Evolutionary conservation across 2,329 filamentous ascomycete genomes (phyloP).

Genomic region (Colletotrichum trifolii): DNA sequence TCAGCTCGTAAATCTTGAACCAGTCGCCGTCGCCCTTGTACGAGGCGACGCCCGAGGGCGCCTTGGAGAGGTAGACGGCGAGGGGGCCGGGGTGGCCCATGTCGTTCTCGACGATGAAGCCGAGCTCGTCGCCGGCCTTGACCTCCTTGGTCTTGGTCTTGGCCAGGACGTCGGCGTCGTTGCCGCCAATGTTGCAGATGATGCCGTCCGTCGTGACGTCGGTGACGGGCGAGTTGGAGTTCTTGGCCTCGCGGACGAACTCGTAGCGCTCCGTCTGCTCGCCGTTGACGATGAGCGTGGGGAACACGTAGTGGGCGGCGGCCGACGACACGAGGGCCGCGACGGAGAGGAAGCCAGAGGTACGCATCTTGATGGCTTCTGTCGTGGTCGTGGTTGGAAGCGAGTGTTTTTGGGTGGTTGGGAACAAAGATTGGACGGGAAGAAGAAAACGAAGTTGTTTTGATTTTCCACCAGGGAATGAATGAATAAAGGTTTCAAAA

Average conservation of each 20-base stretch:
- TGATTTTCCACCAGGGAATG: constrained; percentile 34
- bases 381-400: constrained; percentile 9
- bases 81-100: constrained; percentile 53
- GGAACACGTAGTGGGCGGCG: constrained; percentile 38
- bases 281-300: constrained; percentile 38
- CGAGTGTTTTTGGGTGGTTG: constrained; percentile 3
- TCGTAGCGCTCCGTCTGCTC: constrained; percentile 36
- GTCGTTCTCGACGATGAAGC: constrained; percentile 50
- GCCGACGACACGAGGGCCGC: constrained; percentile 34
- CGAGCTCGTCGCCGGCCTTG: constrained; percentile 52
- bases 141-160: constrained; percentile 50
- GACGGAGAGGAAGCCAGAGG: constrained; percentile 25
- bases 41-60: constrained; percentile 42
- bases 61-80: constrained; percentile 51
- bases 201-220: constrained; percentile 52
- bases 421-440: constrained; percentile 25
- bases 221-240: constrained; percentile 51
- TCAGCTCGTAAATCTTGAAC: constrained; percentile 51
- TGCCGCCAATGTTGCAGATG: constrained; percentile 52
- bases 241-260: constrained; percentile 38
- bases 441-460: constrained; percentile 29
- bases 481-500: constrained; percentile 27
- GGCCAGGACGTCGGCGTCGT: constrained; percentile 49
- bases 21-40: constrained; percentile 50
- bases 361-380: constrained; percentile 22